Base-by-base conservation (phyloP, 768 basidiomycete species). In the Phylloporus arenicola region DNA sequence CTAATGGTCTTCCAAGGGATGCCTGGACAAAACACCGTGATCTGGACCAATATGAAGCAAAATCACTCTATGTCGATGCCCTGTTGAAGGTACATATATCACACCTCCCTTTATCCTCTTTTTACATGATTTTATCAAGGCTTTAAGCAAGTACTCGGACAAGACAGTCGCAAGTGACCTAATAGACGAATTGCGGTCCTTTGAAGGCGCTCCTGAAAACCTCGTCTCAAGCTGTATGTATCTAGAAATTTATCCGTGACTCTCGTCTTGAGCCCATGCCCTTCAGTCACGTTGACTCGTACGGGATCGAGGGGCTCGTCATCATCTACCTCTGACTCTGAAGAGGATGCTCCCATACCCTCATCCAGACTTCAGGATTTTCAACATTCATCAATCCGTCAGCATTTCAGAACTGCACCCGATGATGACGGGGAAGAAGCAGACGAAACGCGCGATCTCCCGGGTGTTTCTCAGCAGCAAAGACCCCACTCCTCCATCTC, bases 1-100 rank as follows among this genome's bases (percentile, higher is more conserved):
- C n/a, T n/a, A n/a, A n/a, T n/a, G n/a, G n/a, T 17, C 47, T 19
- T 19, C 31, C 22, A 46, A 93, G 92, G 91, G 92, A 94, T 72
- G 89, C 89, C 39, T 97, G 94, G 94, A 85, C 87, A 42, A 95
- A 93, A 65, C 91, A 94, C 64, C 86, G 83, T 57, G 91, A 92
- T 55, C 64, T 93, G 35, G 81, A 85, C 54, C 64, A 78, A 20
- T 77, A 77, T 47, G 88, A 94, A 61, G 92, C 94, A 3, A 94
- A 92, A 69, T 84, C 84, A 78, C 67, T 85, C 16, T 97, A 97
- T 69, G 91, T 95, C 3, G 88, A 92, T 48, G 86, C 90, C 10
- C 67, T 97, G 39, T 67, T 94, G 35, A 89, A 88, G 77, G 93
- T 87, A 63, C 55, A 39, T 34, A 19, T 9, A 16, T 24, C 16